Base-by-base conservation (phyloP, 495 filamentous ascomycete species). In the Neurospora sp. region DNA sequence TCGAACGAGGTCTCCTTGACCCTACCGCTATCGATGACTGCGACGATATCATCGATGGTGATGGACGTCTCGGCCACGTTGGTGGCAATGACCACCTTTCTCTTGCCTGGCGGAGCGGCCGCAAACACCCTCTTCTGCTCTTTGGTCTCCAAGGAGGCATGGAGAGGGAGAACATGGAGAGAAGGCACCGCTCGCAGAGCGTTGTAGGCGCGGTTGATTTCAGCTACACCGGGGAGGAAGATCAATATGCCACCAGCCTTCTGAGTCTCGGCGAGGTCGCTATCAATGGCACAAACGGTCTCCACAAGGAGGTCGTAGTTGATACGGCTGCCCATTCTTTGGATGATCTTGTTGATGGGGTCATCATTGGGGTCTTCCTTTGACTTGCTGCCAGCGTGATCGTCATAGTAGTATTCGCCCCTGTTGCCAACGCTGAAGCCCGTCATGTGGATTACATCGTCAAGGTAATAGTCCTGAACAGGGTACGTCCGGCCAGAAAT, bases 11-110 rank as follows among this genome's bases (percentile, higher is more conserved):
- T 98, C 81, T 99, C 96, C 80, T 98, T 98, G 27, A 99, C 95
- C 39, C 92, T 89, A 20, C 96, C 96, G 8, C 91, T 94, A 78
- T 99, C 96, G 70, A 99, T 96, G 69, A 99, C 96, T 31, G 94
- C 96, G 14, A 98, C 94, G 41, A 98, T 91, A 77, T 99, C 96
- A 72, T 96, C 93, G 70, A 99, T 99, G 0, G 96, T 99, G 74
- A 99, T 98, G 11, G 96, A 98, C 0, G 96, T 99, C 79, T 99
- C 96, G 3, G 96, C 96, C 18, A 99, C 95, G 75, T 99, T 99
- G 18, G 96, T 99, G 1, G 96, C 92, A 12, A 93, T 92, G 31
- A 99, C 91, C 46, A 99, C 89, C 82, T 99, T 99, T 31, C 96
- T 85, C 81, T 91, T 93, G 2, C 93, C 94, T 27, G 80, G 80